These are phyloP conservation scores for Kodamaea plutei DNA, from an alignment of 1,139 yeast species.

Conservation along the genomic window DNA sequence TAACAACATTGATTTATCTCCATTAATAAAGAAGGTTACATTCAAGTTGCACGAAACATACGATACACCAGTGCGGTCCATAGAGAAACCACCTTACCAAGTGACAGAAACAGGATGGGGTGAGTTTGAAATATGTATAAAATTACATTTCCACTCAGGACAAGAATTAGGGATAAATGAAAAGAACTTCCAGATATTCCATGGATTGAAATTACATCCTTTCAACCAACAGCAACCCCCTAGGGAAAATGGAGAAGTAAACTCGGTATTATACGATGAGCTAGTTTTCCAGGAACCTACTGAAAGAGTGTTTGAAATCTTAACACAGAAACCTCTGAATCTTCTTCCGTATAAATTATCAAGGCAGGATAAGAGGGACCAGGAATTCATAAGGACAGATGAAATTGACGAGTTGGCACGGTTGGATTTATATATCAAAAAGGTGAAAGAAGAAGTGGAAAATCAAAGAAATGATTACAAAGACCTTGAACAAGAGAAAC, in stretches of 20 bases:
- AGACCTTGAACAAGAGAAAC: conserved; percentile 47
- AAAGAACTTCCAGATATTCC: conserved; percentile 81
- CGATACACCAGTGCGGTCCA: conserved; percentile 73
- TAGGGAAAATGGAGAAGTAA: conserved; percentile 44
- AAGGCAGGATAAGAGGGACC: conserved; percentile 39
- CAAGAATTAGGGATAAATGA: conserved; percentile 65
- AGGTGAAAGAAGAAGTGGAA: conserved; percentile 57
- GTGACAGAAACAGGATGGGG: conserved; percentile 99
- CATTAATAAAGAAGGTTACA: conserved; percentile 83
- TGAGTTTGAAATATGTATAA: conserved; percentile 88
- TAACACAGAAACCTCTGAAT: conserved; percentile 75
- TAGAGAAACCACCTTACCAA: conserved; percentile 89
- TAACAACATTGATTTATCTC: conserved; percentile 71
- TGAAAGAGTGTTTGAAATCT: conserved; percentile 72
- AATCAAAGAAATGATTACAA: conserved; percentile 48
- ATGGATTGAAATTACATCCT: conserved; percentile 88
- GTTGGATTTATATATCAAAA: conserved; percentile 60
- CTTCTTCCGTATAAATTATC: conserved; percentile 59
- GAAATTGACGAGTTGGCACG: conserved; percentile 81
- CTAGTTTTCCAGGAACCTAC: conserved; percentile 95
- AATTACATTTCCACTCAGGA: conserved; percentile 79
- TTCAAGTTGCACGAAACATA: conserved; percentile 95
- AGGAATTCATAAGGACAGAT: conserved; percentile 40
- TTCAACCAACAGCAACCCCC: conserved; percentile 51
- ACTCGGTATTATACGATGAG: conserved; percentile 81